These are phyloP conservation scores for Alternaria consortialis DNA, from an alignment of 2,329 filamentous ascomycete genomes.

Conservation along the genomic window DNA sequence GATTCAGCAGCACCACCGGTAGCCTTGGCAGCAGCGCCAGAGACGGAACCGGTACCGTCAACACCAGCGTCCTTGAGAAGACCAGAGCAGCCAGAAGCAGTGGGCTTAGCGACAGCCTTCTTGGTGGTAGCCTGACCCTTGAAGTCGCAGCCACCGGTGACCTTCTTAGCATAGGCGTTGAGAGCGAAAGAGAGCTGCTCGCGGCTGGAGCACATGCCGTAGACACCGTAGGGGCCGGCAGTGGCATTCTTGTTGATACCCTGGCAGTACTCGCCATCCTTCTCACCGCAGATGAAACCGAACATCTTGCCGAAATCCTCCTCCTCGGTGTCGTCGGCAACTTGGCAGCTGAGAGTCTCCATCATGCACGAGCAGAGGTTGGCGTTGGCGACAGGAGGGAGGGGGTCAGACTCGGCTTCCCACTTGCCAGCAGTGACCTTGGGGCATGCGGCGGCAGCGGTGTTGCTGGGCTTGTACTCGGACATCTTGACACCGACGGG, in stretches of 20 bases:
- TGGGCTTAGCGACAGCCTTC: constrained; percentile 56
- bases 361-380: constrained; percentile 88
- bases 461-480: constrained; percentile 79
- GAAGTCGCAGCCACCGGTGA: constrained; percentile 73
- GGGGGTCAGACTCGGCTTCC: constrained; percentile 70
- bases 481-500: constrained; percentile 72
- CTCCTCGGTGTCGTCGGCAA: constrained; percentile 63
- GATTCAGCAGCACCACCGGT: constrained; percentile 9
- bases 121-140: constrained; percentile 69
- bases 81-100: constrained; percentile 63
- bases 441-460: constrained; percentile 75
- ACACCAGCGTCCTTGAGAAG: constrained; percentile 71
- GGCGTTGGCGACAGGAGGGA: constrained; percentile 84
- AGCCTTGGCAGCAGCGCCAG: constrained; percentile 42
- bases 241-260: constrained; percentile 75
- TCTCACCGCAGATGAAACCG: constrained; percentile 72
- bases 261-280: constrained; percentile 64
- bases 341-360: constrained; percentile 74
- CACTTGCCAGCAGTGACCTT: constrained; percentile 67
- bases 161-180: constrained; percentile 68
- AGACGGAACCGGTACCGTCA: constrained; percentile 66
- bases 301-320: constrained; percentile 75
- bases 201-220: constrained; percentile 76
- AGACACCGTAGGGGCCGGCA: constrained; percentile 76
- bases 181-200: constrained; percentile 79